Evolutionary conservation across 1,139 yeast species (phyloP).

Genomic region (Sugiyamaella novakii): DNA sequence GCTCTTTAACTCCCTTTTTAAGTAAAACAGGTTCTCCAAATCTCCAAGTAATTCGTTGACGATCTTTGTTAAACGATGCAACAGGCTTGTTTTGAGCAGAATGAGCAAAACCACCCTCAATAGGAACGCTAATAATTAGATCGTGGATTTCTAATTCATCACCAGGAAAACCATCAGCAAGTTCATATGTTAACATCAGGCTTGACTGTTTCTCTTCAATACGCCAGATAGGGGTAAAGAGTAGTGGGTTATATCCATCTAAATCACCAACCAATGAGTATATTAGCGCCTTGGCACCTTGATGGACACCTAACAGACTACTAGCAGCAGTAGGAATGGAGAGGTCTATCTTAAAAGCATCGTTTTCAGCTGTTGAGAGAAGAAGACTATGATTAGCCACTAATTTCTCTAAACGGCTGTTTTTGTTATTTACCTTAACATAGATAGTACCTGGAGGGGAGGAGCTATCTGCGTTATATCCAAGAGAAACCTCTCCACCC

Average conservation of each 20-base stretch:
- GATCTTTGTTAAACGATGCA: constrained; percentile 84
- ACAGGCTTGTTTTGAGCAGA: constrained; percentile 88
- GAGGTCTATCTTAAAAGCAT: constrained; percentile 22
- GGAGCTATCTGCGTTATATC: constrained; percentile 50
- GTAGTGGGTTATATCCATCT: constrained; percentile 56
- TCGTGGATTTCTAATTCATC: constrained; percentile 50
- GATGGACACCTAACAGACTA: constrained; percentile 23
- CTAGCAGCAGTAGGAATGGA: constrained; percentile 19
- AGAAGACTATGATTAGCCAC: constrained; percentile 33
- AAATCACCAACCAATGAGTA: constrained; percentile 14
- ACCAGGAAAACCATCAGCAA: constrained; percentile 53
- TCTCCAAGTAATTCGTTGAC: constrained; percentile 85
- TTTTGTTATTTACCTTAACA: constrained; percentile 25
- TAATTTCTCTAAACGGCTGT: constrained; percentile 24
- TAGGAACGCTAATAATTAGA: constrained; percentile 63
- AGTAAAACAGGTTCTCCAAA: constrained; percentile 55
- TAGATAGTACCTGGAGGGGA: constrained; percentile 24
- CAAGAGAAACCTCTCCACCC: constrained; percentile 79
- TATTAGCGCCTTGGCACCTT: constrained; percentile 52
- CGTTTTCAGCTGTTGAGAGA: constrained; percentile 19
- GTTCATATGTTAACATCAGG: constrained; percentile 70
- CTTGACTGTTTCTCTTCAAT: constrained; percentile 83
- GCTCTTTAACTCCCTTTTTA: constrained; percentile 66
- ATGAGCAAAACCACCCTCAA: constrained; percentile 51
- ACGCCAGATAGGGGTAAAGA: constrained; percentile 84